Evolutionary conservation across 2,329 filamentous ascomycete species (phyloP).

Genomic region (Trichoderma asperellum): DNA sequence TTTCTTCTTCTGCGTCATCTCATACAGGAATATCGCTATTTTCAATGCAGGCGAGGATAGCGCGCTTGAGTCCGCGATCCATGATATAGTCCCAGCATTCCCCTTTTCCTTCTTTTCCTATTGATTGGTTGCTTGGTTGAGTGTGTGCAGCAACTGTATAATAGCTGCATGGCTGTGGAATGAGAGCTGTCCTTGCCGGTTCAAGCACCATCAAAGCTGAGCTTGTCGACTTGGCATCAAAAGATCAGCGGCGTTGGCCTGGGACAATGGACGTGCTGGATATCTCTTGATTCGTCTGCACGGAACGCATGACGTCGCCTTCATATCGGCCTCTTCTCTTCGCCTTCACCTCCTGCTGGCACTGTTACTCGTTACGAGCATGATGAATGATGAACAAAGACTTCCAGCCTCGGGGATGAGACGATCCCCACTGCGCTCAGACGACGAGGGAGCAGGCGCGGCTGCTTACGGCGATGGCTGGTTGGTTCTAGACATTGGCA

Average conservation of each 20-base stretch:
- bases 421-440: constrained; percentile 5
- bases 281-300: not conserved
- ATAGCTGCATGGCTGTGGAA: not conserved
- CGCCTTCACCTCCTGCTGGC: not conserved
- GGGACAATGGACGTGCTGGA: not conserved
- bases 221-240: not conserved
- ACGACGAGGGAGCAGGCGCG: not conserved
- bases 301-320: constrained; percentile 12
- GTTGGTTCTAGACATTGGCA: constrained; percentile 15
- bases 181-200: not conserved
- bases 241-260: not conserved
- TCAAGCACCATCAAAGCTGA: not conserved
- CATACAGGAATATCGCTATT: not conserved
- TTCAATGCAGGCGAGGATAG: constrained; percentile 6
- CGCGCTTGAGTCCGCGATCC: not conserved
- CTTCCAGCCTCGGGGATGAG: not conserved
- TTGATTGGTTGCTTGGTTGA: not conserved
- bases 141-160: not conserved
- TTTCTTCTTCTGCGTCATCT: constrained; percentile 1
- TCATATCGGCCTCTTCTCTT: not conserved
- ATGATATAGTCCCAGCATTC: not conserved
- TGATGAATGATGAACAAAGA: too few species aligned
- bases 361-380: constrained; percentile 16
- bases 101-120: not conserved
- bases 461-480: constrained; percentile 18